Conservation (phyloP, 2,329 filamentous ascomycete species). For the Fusarium lyarnte region DNA sequence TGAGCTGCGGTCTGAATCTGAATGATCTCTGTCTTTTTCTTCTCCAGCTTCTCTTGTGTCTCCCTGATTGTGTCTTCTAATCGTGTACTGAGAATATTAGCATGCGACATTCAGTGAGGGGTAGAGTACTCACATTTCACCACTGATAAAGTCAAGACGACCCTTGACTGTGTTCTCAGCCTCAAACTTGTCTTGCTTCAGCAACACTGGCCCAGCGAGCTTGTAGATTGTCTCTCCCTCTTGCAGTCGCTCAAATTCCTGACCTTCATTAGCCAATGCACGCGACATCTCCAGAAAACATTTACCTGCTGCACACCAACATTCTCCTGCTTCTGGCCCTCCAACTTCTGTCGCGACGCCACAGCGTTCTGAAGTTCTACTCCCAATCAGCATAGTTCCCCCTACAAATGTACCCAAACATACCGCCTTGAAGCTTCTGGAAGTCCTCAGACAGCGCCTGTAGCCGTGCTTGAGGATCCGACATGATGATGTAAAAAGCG, state of each 20-base stretch:
- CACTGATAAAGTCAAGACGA: constrained; percentile 88
- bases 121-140: constrained; percentile 80
- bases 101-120: not conserved
- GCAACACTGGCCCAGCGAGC: constrained; percentile 86
- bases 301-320: constrained; percentile 81
- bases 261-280: constrained; percentile 23
- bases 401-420: constrained; percentile 21
- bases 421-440: constrained; percentile 85
- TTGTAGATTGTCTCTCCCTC: constrained; percentile 95
- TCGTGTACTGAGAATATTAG: constrained; percentile 46
- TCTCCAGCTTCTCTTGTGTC: constrained; percentile 65
- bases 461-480: constrained; percentile 78
- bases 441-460: constrained; percentile 89
- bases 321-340: constrained; percentile 95
- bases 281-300: not conserved
- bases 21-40: constrained; percentile 68
- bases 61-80: constrained; percentile 65
- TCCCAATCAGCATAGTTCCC: constrained; percentile 10
- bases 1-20: constrained; percentile 58
- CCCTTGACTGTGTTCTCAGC: constrained; percentile 91
- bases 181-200: constrained; percentile 94
- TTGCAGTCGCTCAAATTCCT: constrained; percentile 85
- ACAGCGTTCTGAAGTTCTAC: constrained; percentile 82
- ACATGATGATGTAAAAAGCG: constrained; percentile 58
- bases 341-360: constrained; percentile 86